Evolutionary conservation across 192 early-diverging fungal genomes (phyloP).

Genomic region (Entomortierella beljakovae): DNA sequence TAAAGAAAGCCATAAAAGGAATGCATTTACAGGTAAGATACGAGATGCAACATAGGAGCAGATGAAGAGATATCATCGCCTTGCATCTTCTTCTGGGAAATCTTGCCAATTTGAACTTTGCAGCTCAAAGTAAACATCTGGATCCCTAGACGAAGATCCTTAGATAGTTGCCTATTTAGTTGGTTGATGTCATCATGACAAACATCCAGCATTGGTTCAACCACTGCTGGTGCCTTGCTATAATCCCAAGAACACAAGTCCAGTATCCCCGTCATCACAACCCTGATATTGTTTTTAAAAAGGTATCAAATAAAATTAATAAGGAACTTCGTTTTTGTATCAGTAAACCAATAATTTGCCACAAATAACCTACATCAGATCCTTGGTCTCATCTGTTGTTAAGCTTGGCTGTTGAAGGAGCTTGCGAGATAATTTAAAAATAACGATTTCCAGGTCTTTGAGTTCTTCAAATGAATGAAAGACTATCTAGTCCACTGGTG

Average conservation of each 20-base stretch:
- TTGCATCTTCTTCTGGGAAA: no score
- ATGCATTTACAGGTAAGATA: no score
- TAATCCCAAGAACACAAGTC: slow-evolving; percentile 1
- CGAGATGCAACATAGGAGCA: no score
- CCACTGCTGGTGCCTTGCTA: background rate
- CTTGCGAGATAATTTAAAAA: no score
- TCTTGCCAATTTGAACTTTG: no score
- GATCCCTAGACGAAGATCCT: slow-evolving; percentile 1
- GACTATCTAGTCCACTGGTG: background rate
- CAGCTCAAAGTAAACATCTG: background rate
- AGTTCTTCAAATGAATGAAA: background rate
- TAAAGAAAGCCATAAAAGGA: no score
- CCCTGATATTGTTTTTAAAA: background rate
- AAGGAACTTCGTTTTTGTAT: background rate
- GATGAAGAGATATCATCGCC: no score
- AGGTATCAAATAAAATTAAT: background rate
- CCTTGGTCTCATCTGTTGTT: no score
- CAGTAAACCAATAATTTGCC: no score
- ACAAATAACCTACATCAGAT: no score
- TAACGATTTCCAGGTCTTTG: background rate
- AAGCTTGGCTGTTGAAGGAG: no score
- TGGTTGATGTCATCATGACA: background rate
- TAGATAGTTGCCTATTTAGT: background rate
- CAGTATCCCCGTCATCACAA: background rate
- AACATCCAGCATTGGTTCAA: slow-evolving; percentile 1